Base-by-base conservation (phyloP, 2,329 filamentous ascomycete species). In the Ophiostoma australiae region DNA sequence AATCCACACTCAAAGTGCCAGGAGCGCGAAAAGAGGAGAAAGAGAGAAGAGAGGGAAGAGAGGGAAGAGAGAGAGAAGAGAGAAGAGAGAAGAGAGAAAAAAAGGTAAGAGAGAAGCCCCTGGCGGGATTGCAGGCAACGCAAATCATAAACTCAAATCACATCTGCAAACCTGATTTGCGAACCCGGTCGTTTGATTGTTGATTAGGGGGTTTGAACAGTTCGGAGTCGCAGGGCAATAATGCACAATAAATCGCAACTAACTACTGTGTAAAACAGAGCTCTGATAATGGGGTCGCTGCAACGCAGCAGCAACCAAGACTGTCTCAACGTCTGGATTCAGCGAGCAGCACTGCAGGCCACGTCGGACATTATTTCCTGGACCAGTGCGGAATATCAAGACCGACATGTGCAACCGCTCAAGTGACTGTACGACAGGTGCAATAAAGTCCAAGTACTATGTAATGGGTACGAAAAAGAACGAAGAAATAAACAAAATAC, bases 111-210 rank as follows among this genome's bases (percentile, higher is more conserved):
- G n/a, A 11, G n/a, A 58, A 27, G n/a, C 52, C 52, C 52, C 52
- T 58, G 23, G 20, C 17, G 6, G 13, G 20, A n/a, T 15, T 31
- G 52, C 15, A 58, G 44, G 44, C 17, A 48, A 15, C 13, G 52
- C 52, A 58, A 58, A 58, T 58, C 52, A 58, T 58, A 58, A 58
- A 58, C 52, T 58, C 52, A 58, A 58, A 58, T 58, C 52, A 27
- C 52, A 58, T 27, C 20, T 10, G 17, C 52, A 58, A 27, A 58
- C 52, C 52, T 58, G 44, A 20, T 48, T 48, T 48, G 5, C 20
- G 44, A 3, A n/a, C 17, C 20, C 44, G 20, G 44, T 20, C 44
- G 20, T 48, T 20, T 20, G 17, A 48, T n/a, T 20, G 6, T 48
- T 48, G 17, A 48, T 20, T 8, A 7, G 17, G 44, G 48, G 48